Base-by-base conservation (phyloP, 2,329 filamentous ascomycete species). In the Colletotrichum caudatum region DNA sequence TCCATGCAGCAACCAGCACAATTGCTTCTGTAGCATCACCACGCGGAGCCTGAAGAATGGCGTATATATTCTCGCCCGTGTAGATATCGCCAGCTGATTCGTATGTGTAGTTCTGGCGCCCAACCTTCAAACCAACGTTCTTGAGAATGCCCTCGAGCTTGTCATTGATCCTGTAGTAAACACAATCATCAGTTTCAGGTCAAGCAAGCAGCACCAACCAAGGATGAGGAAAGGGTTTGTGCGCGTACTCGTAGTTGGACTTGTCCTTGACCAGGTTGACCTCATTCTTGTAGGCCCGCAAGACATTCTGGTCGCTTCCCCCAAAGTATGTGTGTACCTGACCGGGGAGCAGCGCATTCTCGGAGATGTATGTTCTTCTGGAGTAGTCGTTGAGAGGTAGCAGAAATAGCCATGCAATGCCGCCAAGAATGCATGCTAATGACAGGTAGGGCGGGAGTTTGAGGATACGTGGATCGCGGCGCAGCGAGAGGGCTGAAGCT, bases 301-400 rank as follows among this genome's bases (percentile, higher is more conserved):
- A 95, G 74, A 98, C 90, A 81, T 98, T 93, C 84, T 98, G 95
- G 80, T 99, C 96, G 81, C 94, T 97, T 23, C 96, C 96, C 8
- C 93, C 92, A 79, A 99, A 99, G 82, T 99, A 99, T 1, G 96
- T 97, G 83, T 98, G 95, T 11, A 98, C 96, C 82, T 99, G 96
- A 2, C 95, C 96, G 0, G 96, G 96, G 18, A 99, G 86, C 44
- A 99, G 90, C 14, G 96, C 96, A 80, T 99, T 99, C 81, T 99
- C 96, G 54, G 95, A 98, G 69, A 99, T 96, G 81, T 99, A 99
- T 1, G 95, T 99, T 72, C 89, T 88, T 75, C 96, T 91, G 62
- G 94, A 97, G 84, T 98, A 97, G 75, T 95, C 89, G 81, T 98
- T 89, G 64, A 98, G 87, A 3, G 96, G 96, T 1, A 99, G 89